Evolutionary conservation across 2,329 filamentous ascomycete genomes (phyloP), one percentile per base, ranked within the genome.

Genomic region (Cylindrodendrum hubeiense): DNA sequence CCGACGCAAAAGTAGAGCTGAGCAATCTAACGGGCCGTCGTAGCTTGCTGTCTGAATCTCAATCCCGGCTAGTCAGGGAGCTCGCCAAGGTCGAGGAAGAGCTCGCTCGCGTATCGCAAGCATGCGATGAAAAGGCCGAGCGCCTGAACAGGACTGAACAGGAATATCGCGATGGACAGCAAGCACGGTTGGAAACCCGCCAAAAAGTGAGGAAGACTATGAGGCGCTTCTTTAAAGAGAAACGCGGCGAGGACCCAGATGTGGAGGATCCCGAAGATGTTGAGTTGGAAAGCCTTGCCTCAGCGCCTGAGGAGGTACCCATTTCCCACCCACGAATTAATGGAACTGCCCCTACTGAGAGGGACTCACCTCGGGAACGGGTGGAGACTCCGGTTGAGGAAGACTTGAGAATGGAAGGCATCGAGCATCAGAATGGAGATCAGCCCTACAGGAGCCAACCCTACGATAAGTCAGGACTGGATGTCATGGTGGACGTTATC

Each of bases 61-160:
- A 75, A 41, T 67, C 64, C 9, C 72, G 74, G 4, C 62, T 80
- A n/a, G 69, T 71, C 2, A 71, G 67, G 28, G 76, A 80, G 60
- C 72, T 80, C 44, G 74, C 74, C 30, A 70, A 76, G 44, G 71
- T 78, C n/a, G 83, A 83, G 74, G 76, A 79, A 34, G 77, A 79
- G 34, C 73, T 85, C 22, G 77, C 75, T 13, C 66, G 65, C n/a
- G 72, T 78, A 4, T 69, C 66, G n/a, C 66, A 73, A 30, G 69
- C 69, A 17, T 78, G 73, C 66, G 74, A 79, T 6, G 72, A 75
- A 22, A 78, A 81, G 64, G 67, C 70, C 39, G 76, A 79, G 15
- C 79, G 77, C 56, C 75, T 83, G 13, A 63, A 70, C 22, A 66
- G 65, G 4, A 70, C 82, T 19, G 75, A 79, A 26, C 70, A 75